Base-by-base conservation (phyloP, 352 stramenopile species). In the Globisporangium sylvaticum region DNA sequence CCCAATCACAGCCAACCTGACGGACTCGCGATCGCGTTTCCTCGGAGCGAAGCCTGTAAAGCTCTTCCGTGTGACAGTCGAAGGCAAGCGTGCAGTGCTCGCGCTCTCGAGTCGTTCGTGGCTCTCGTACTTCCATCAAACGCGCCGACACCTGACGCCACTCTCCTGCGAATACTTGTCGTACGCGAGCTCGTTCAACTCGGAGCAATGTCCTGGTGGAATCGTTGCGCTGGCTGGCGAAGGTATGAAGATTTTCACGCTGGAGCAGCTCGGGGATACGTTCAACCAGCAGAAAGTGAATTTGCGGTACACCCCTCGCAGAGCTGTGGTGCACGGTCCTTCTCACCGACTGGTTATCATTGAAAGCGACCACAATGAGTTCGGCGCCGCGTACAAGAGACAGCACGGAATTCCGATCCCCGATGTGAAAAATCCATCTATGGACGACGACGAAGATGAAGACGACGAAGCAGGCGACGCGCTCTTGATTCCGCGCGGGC, bases 291-390 rank as follows among this genome's bases (percentile, higher is more conserved):
- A 98, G 58, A 94, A 91, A 65, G 77, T 97, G 3, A 88, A 92
- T 48, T 77, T 99, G n/a, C 83, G 96, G 18, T 99, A 99, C 79
- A 99, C 98, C 4, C 98, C 98, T 46, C 92, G 97, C 57, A 90
- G 97, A 73, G 97, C 98, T 55, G 93, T 97, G 2, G 72, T 98
- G 9, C 83, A 99, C 55, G 88, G 87, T 8, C 72, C 83, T 14
- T 90, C 84, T 9, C 79, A 92, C 61, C 81, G 97, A 52, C 74
- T 99, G 2, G 83, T 98, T 39, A 77, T 99, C n/a, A 92, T 99
- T 61, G 97, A 99, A 80, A 97, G 90, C 54, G 98, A 99, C 72
- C 94, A 98, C 73, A 99, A 99, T 73, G 94, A 98, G 52, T 98
- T 93, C 64, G 94, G 89, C 48, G 82, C 90, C 37, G 88, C 93